Conservation (phyloP, 2,329 filamentous ascomycete genomes). For the Myrmaecium sp. region DNA sequence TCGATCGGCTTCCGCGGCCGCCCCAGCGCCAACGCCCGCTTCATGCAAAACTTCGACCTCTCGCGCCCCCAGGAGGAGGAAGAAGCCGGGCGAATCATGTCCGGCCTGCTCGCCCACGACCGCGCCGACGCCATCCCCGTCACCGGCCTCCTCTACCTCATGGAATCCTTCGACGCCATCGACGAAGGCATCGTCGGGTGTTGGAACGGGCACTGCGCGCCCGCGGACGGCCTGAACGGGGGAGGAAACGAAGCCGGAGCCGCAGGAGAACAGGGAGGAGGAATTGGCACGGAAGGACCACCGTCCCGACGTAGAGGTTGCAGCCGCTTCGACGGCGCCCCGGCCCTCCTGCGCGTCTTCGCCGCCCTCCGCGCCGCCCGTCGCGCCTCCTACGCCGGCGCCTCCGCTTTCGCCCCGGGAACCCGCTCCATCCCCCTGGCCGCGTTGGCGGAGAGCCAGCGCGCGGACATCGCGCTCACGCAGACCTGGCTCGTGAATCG, state of each 20-base stretch:
- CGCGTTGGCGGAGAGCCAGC: constrained; percentile 20
- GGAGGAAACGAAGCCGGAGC: too few relatives aligned
- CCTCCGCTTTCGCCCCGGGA: constrained; percentile 22
- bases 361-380: constrained; percentile 3
- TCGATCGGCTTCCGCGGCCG: constrained; percentile 25
- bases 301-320: too few relatives aligned
- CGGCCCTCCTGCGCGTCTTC: constrained; percentile 1
- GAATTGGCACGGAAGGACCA: too few relatives aligned
- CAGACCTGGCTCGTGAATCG: constrained; percentile 28
- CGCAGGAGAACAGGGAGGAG: too few relatives aligned
- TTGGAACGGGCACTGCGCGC: constrained; percentile 24
- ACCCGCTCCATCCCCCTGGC: constrained; percentile 10
- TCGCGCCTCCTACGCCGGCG: constrained; percentile 17
- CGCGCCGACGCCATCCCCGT: constrained; percentile 24
- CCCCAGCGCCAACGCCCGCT: constrained; percentile 22
- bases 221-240: constrained; percentile 11
- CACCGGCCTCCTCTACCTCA: constrained; percentile 25
- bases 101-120: constrained; percentile 25
- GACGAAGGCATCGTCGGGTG: constrained; percentile 27
- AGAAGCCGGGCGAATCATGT: too few relatives aligned
- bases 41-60: constrained; percentile 24
- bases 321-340: constrained; percentile 16
- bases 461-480: constrained; percentile 25
- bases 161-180: constrained; percentile 28
- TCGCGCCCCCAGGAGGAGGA: constrained; percentile 9